Evolutionary conservation across 106 monocot genomes (phyloP), one percentile per base, ranked within the genome.

Genomic region (Xerophyta viscosa): DNA sequence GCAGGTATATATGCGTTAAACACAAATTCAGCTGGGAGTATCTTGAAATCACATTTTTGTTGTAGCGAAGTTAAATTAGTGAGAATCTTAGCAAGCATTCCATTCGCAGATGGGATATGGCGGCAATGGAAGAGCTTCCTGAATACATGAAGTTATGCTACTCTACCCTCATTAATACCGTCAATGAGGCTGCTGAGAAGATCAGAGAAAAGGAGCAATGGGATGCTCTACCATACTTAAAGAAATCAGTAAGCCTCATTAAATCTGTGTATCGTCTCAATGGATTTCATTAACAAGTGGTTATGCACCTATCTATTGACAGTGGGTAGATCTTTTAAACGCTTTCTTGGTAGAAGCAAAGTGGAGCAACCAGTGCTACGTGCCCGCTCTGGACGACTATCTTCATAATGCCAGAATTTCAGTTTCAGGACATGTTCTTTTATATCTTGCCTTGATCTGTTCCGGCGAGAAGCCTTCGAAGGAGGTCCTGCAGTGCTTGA

Each of bases 241-340:
- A 41, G 28, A 79, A 51, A 61, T 45, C 29, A 24, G 79, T 79
- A 79, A 44, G 22, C 17, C 0, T n/a, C n/a, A n/a, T n/a, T 19
- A 14, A 4, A 14, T 31, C 2, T 8, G 10, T 25, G 48, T 17
- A 5, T 31, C 0, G 26, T 14, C 4, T 20, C 50, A 50, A 14
- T 23, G 24, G 15, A 2, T 11, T 1, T 15, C 37, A 29, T 15
- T 51, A 18, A 8, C 27, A 7, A n/a, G 37, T 49, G 2, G 2
- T 58, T 4, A 4, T 50, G 8, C 9, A 0, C 8, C 3, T 50
- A n/a, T 33, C 5, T 48, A 8, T 25, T 63, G 48, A 20, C 41
- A 75, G 79, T 80, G 79, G 73, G 31, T 41, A 52, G 74, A 80
- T 47, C 20, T 80, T 24, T 70, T 64, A 61, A 74, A 70, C 15